Conservation (phyloP, 345 rosid genomes). For the Pistacia vera region DNA sequence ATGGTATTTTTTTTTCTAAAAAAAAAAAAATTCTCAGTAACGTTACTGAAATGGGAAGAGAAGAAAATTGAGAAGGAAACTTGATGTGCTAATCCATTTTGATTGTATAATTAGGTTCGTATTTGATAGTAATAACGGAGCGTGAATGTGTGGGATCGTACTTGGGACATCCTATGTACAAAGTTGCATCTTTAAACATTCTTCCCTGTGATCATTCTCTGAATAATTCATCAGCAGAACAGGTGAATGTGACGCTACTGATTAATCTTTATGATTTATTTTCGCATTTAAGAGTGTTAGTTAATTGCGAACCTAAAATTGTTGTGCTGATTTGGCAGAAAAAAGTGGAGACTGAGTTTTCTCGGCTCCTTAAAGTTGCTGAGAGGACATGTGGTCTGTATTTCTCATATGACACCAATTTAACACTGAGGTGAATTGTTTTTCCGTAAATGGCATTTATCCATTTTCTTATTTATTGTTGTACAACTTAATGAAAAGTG, state of each 20-base stretch:
- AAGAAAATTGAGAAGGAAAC: not conserved
- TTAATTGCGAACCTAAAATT: slow-evolving; percentile 6
- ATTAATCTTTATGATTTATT: not conserved
- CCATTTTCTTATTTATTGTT: not conserved
- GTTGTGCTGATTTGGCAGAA: slow-evolving; percentile 50
- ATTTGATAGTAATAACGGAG: slow-evolving; percentile 75
- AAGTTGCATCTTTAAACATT: slow-evolving; percentile 73
- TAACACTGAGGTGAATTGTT: slow-evolving; percentile 77
- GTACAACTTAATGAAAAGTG: too few species aligned
- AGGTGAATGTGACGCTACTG: slow-evolving; percentile 44
- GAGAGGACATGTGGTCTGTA: slow-evolving; percentile 81
- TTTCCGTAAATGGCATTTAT: not conserved
- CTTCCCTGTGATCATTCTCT: slow-evolving; percentile 88
- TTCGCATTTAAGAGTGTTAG: slow-evolving; percentile 7
- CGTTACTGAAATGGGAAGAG: too few species aligned
- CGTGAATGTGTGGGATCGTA: slow-evolving; percentile 79
- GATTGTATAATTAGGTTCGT: slow-evolving; percentile 58
- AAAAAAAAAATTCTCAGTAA: too few species aligned
- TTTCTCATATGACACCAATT: slow-evolving; percentile 87
- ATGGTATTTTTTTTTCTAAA: too few species aligned
- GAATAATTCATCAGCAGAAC: slow-evolving; percentile 68
- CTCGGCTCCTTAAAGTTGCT: slow-evolving; percentile 65
- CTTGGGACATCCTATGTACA: slow-evolving; percentile 84
- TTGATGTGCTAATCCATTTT: slow-evolving; percentile 15
- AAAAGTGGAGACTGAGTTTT: slow-evolving; percentile 83